phyloP scores from a whole-genome alignment of 495 filamentous ascomycete genomes.

The Penicillium goetzii region DNA sequence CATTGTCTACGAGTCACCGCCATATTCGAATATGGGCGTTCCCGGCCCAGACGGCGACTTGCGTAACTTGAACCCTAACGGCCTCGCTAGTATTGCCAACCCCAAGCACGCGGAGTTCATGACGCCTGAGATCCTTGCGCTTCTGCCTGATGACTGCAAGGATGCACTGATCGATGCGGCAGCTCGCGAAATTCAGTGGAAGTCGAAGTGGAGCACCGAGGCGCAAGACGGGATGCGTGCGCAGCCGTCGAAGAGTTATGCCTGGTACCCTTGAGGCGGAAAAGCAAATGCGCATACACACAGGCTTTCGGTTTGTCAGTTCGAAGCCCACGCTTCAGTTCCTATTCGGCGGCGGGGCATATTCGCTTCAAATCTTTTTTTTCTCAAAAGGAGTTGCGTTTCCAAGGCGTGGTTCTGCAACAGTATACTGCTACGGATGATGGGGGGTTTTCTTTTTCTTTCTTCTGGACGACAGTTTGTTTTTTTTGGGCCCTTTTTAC shows the following conservation, averaged over 20 bases:
- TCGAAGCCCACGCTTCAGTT: neutral
- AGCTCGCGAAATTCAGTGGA: constrained; percentile 69
- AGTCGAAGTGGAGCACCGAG: constrained; percentile 70
- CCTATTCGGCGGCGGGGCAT: neutral
- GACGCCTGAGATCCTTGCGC: constrained; percentile 65
- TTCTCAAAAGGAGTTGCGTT: constrained; percentile 1
- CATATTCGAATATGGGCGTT: constrained; percentile 58
- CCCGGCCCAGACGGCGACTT: constrained; percentile 67
- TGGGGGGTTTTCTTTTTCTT: neutral
- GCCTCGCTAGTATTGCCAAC: constrained; percentile 57
- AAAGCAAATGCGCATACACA: neutral
- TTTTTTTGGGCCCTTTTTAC: too few relatives aligned
- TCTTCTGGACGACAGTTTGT: neutral
- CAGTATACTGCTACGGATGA: neutral
- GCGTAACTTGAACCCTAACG: constrained; percentile 64
- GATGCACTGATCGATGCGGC: constrained; percentile 67
- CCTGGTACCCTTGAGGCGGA: constrained; percentile 45
- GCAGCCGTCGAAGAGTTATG: constrained; percentile 56
- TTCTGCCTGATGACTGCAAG: constrained; percentile 73
- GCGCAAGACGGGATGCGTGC: constrained; percentile 50
- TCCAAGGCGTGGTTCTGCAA: neutral
- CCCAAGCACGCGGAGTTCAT: constrained; percentile 53
- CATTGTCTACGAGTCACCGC: constrained; percentile 65
- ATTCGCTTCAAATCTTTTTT: neutral
- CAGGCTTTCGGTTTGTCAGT: neutral